Evolutionary conservation across 805 yeast species (phyloP), one percentile per base, ranked within the genome.

Genomic region (Suhomyces prunicola): DNA sequence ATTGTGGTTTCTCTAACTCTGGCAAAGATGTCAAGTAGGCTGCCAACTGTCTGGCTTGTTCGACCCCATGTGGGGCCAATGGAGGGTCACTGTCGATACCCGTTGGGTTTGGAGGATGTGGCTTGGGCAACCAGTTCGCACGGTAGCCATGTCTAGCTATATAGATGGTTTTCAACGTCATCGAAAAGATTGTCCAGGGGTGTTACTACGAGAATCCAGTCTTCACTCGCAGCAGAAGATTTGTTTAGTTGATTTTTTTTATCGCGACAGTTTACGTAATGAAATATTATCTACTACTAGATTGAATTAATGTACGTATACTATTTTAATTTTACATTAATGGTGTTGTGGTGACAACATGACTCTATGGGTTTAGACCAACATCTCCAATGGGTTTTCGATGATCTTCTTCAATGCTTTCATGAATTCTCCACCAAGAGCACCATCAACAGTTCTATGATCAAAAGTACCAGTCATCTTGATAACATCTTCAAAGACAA

Each of bases 401-500:
- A 94, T 74, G 60, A 91, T 85, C 65, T 80, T 81, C 84, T 94
- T 94, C 75, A 94, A 82, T 62, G 90, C 97, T 76, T 84, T 90
- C 81, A 94, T 89, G 83, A 84, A 94, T 65, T 94, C 98, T 71
- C 96, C 99, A 65, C 96, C 99, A 64, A 87, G 84, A 52, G 98
- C 98, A 69, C 99, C 99, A 69, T 94, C 99, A 58, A 93, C 86
- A 56, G 88, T 87, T 80, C 97, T 89, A 81, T 94, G 99, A 78
- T 94, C 99, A 68, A 94, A 94, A 50, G 98, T 89, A 76, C 96
- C 98, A 53, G 98, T 92, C 71, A 93, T 82, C 64, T 86, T 88
- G 68, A 94, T 87, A 67, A 88, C 87, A 67, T 90, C 96, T 65
- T 91, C 97, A 67, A 94, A 93, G 50, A 88, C 82, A 73, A 94